Conservation (phyloP, 2,329 filamentous ascomycete species). For the Ploettnerulaceae sp. region DNA sequence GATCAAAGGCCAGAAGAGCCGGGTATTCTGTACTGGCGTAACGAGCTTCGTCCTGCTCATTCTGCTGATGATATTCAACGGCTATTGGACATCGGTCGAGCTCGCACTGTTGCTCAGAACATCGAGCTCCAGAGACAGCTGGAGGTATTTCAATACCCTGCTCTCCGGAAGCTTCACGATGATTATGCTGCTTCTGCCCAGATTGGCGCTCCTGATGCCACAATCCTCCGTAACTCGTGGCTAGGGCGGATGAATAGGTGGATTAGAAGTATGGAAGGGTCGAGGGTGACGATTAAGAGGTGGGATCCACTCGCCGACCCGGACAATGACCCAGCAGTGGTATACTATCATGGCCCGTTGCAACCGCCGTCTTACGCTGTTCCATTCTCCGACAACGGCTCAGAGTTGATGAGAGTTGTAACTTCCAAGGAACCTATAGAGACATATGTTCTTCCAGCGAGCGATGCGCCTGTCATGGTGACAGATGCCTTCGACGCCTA, state of each 20-base stretch:
- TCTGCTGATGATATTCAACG: neutral
- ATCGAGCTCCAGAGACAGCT: neutral
- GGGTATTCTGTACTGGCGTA: constrained; percentile 5
- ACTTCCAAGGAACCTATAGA: too few relatives aligned
- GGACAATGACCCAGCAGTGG: constrained; percentile 14
- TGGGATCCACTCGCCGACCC: neutral
- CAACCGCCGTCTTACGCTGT: too few relatives aligned
- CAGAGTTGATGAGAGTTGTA: too few relatives aligned
- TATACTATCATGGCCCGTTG: constrained; percentile 13
- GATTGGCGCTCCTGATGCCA: neutral
- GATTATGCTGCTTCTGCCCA: neutral
- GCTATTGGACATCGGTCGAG: neutral
- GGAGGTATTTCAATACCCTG: neutral
- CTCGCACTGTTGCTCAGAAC: neutral
- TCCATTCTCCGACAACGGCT: too few relatives aligned
- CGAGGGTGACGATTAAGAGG: constrained; percentile 1
- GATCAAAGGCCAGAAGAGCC: constrained; percentile 2
- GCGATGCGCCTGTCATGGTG: too few relatives aligned
- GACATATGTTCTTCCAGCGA: too few relatives aligned
- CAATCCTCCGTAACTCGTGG: neutral
- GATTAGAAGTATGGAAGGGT: constrained; percentile 7
- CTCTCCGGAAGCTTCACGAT: neutral
- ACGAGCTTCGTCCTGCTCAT: neutral
- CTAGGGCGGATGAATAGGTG: neutral
- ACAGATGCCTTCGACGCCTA: too few relatives aligned